Conservation (phyloP, 371 early-diverging fungal species). For the Mortierella sp. region DNA sequence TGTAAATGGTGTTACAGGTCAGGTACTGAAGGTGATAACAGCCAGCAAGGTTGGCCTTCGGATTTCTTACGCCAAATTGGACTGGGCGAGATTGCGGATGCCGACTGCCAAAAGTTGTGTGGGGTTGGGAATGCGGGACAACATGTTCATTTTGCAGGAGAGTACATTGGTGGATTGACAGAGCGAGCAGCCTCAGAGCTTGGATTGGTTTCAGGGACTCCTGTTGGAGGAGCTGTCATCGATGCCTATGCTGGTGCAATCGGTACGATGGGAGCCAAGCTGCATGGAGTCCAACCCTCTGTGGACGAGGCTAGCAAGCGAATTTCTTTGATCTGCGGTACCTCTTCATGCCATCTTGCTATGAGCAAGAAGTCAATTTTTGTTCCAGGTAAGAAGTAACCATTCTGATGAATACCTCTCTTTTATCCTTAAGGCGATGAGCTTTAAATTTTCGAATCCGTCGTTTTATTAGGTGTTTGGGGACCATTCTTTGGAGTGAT, state of each 20-base stretch:
- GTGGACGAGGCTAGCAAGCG: conserved; percentile 59
- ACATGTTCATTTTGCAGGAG: conserved; percentile 64
- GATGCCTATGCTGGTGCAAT: conserved; percentile 83
- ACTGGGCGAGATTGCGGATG: conserved; percentile 60
- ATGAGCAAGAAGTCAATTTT: conserved; percentile 65
- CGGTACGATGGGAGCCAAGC: conserved; percentile 62
- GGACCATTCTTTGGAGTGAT: conserved; percentile 76
- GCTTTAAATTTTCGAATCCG: conserved; percentile 51
- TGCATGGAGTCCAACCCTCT: conserved; percentile 39
- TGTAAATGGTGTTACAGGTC: conserved; percentile 80
- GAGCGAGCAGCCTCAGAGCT: conserved; percentile 62
- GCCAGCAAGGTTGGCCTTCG: conserved; percentile 68
- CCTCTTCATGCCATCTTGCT: conserved; percentile 78
- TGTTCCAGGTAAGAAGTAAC: conserved; percentile 59
- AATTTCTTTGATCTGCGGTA: conserved; percentile 79
- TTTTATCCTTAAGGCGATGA: neutral
- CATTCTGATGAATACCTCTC: conserved; percentile 7
- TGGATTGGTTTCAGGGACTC: conserved; percentile 62
- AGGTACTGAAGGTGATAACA: conserved; percentile 18
- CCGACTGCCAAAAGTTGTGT: conserved; percentile 58
- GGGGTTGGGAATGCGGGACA: conserved; percentile 57
- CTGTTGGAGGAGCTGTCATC: conserved; percentile 77
- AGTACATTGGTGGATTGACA: conserved; percentile 67
- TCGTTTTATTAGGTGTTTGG: conserved; percentile 44
- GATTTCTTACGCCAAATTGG: conserved; percentile 68